These are phyloP conservation scores for Neoscytalidium dimidiatum DNA, from an alignment of 2,329 filamentous ascomycete species.

Conservation along the genomic window DNA sequence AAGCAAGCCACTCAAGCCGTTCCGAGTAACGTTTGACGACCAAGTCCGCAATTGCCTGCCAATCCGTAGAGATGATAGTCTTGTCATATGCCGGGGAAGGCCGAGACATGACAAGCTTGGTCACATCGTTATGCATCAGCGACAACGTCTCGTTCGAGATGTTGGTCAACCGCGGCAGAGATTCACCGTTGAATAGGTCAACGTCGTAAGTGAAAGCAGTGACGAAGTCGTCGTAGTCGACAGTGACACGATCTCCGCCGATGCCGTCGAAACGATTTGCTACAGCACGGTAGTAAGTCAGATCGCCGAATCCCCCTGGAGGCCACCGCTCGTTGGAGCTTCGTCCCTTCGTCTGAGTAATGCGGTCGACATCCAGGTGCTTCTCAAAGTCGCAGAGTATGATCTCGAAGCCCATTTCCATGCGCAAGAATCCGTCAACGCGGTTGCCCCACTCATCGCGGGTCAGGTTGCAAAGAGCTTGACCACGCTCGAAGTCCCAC, in stretches of 20 bases:
- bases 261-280: slow-evolving; percentile 48
- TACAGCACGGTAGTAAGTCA: slow-evolving; percentile 43
- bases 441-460: slow-evolving; percentile 50
- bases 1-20: slow-evolving; percentile 47
- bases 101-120: slow-evolving; percentile 38
- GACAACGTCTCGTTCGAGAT: slow-evolving; percentile 34
- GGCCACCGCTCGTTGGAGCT: slow-evolving; percentile 23
- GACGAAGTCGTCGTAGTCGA: slow-evolving; percentile 54
- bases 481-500: slow-evolving; percentile 56
- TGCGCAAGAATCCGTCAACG: slow-evolving; percentile 66
- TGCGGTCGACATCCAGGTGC: slow-evolving; percentile 39
- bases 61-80: slow-evolving; percentile 48
- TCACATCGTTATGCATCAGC: slow-evolving; percentile 47
- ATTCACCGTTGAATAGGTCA: slow-evolving; percentile 42
- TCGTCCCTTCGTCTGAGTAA: slow-evolving; percentile 25
- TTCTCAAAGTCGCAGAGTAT: slow-evolving; percentile 65
- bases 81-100: slow-evolving; percentile 19
- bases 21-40: slow-evolving; percentile 63
- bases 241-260: slow-evolving; percentile 42
- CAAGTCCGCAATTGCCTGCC: slow-evolving; percentile 69
- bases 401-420: slow-evolving; percentile 71
- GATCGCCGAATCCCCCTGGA: slow-evolving; percentile 20
- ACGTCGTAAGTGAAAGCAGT: slow-evolving; percentile 48
- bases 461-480: slow-evolving; percentile 58
- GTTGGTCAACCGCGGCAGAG: slow-evolving; percentile 44